Evolutionary conservation across 1,139 yeast genomes (phyloP).

Genomic region (Groenewaldozyma sp.): DNA sequence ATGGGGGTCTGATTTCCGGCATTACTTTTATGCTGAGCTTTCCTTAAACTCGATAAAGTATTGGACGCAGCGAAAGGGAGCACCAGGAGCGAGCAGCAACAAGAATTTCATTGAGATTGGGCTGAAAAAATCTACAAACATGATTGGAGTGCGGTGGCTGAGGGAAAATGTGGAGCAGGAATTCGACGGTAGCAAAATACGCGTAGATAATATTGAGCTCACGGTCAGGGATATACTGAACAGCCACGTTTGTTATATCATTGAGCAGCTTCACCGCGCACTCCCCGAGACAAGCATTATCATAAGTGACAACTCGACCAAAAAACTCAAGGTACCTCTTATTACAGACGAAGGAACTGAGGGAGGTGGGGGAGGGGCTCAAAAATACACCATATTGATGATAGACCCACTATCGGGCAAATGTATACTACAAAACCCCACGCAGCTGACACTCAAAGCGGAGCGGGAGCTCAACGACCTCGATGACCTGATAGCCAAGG

Average conservation of each 20-base stretch:
- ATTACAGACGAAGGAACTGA: too few species aligned
- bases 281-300: slow-evolving; percentile 7
- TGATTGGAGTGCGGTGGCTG: slow-evolving; percentile 53
- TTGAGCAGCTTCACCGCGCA: slow-evolving; percentile 19
- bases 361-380: slow-evolving; percentile 12
- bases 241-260: slow-evolving; percentile 23
- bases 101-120: slow-evolving; percentile 59
- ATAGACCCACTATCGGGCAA: slow-evolving; percentile 28
- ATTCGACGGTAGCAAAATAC: slow-evolving; percentile 7
- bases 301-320: slow-evolving; percentile 6
- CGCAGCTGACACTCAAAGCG: slow-evolving; percentile 23
- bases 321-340: slow-evolving; percentile 9
- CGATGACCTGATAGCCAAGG: slow-evolving; percentile 16
- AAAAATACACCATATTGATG: slow-evolving; percentile 20
- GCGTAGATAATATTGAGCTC: slow-evolving; percentile 12
- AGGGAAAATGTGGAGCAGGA: slow-evolving; percentile 39
- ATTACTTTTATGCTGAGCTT: slow-evolving; percentile 55
- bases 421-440: slow-evolving; percentile 25
- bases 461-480: slow-evolving; percentile 26
- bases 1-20: slow-evolving; percentile 63
- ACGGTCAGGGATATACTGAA: slow-evolving; percentile 23
- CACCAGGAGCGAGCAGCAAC: slow-evolving; percentile 12
- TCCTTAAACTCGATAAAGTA: slow-evolving; percentile 56
- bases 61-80: slow-evolving; percentile 39
- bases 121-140: slow-evolving; percentile 42